phyloP scores from a whole-genome alignment of 148 eudicot species.

The Camellia sinensis region DNA sequence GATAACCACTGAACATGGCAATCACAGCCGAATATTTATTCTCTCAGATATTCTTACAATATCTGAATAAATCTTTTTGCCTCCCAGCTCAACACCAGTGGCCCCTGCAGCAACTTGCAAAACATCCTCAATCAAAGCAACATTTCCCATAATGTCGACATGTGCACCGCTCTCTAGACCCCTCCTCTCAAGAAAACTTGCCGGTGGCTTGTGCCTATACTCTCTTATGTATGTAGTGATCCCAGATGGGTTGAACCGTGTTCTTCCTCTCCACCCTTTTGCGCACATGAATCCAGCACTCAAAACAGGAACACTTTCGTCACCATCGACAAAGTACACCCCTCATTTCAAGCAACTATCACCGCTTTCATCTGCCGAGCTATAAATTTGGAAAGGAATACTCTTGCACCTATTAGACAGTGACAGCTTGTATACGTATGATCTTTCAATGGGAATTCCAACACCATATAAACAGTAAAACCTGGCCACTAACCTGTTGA shows the following conservation, averaged over 20 bases:
- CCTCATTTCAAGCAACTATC: conserved; percentile 41
- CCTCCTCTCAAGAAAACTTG: conserved; percentile 39
- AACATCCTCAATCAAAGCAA: conserved; percentile 46
- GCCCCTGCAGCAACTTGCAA: conserved; percentile 44
- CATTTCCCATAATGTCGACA: conserved; percentile 50
- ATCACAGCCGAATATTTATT: conserved; percentile 31
- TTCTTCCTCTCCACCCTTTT: conserved; percentile 51
- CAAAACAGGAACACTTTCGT: conserved; percentile 42
- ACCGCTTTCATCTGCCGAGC: conserved; percentile 36
- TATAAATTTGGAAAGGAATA: conserved; percentile 48
- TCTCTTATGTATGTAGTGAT: conserved; percentile 35
- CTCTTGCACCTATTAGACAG: conserved; percentile 32
- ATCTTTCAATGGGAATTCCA: conserved; percentile 51
- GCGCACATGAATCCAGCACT: conserved; percentile 51
- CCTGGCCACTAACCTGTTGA: not conserved
- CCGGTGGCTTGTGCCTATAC: conserved; percentile 44
- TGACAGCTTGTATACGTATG: conserved; percentile 47
- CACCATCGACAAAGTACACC: conserved; percentile 44
- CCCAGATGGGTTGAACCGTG: conserved; percentile 49
- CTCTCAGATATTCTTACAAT: conserved; percentile 36
- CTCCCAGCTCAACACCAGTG: conserved; percentile 35
- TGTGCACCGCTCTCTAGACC: conserved; percentile 48
- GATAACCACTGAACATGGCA: not conserved
- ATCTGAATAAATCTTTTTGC: conserved; percentile 40
- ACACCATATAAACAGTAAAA: conserved; percentile 42